phyloP scores from a whole-genome alignment of 2,329 filamentous ascomycete genomes.

The Endocalyx cinctus region DNA sequence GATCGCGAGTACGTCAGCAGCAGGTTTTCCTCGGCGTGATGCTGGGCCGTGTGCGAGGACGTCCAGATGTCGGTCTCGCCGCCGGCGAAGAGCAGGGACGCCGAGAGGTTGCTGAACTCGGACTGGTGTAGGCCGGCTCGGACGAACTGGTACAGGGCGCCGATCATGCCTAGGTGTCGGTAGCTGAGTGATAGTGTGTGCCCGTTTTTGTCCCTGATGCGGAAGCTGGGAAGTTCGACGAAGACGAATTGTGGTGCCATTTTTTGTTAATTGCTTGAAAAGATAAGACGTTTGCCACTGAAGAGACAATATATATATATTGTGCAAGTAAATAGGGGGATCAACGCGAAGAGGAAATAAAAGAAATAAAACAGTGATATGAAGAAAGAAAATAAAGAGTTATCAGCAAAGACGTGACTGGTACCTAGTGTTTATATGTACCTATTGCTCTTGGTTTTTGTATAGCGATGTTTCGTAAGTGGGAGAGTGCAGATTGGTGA shows the following conservation, averaged over 20 bases:
- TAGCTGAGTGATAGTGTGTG: constrained; percentile 17
- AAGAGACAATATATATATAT: no score
- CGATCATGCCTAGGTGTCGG: constrained; percentile 18
- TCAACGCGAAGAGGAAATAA: no score
- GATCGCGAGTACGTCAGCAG: constrained; percentile 23
- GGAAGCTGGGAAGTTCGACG: constrained; percentile 26
- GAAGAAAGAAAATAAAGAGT: no score
- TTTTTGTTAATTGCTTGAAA: no score
- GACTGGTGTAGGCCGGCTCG: constrained; percentile 17
- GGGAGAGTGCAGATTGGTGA: no score
- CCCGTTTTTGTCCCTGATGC: constrained; percentile 20
- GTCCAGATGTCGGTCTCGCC: constrained; percentile 26
- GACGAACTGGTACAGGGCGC: constrained; percentile 21
- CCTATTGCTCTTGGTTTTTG: no score
- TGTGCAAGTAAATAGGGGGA: no score
- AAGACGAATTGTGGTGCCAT: constrained; percentile 26
- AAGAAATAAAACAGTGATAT: no score
- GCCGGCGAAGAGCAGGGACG: constrained; percentile 24
- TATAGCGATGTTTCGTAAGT: no score
- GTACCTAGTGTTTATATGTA: no score
- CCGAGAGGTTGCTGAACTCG: constrained; percentile 18
- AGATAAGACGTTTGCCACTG: no score
- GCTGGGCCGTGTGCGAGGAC: constrained; percentile 7
- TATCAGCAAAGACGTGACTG: no score
- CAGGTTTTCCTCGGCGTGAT: constrained; percentile 26